Base-by-base conservation (phyloP, 2,329 filamentous ascomycete species). In the Aspergillus quadricinctus region DNA sequence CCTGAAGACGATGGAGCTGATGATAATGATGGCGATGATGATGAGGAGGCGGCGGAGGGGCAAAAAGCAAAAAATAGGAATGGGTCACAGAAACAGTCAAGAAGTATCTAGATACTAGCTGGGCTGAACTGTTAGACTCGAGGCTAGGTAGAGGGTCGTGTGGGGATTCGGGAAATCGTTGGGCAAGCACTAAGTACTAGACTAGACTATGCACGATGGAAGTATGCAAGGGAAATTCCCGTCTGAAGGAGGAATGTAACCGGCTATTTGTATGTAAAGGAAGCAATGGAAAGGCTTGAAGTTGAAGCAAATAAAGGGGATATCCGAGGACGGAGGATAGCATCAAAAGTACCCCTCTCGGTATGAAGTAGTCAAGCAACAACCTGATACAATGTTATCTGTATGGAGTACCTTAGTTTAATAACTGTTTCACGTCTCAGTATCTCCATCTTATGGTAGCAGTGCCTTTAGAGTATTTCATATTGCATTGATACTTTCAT, bases 1-100 rank as follows among this genome's bases (percentile, higher is more conserved):
- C 49, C 50, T 45, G 23, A 56, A 41, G 54, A 59, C 40, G 43
- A 52, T 49, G 50, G 52, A 51, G 41, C 29, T 48, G 57, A 48
- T 43, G 52, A 50, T 49, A 57, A 57, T 48, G 21, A 49, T 4
- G 31, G 25, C 46, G 45, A 52, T 50, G 57, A 49, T 52, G 53
- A 48, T 48, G 59, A 55, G 48, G 28, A 41, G 43, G 43, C 49
- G 23, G 37, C 35, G 41, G 31, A 46, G 31, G 52, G 29, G 29
- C 17, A 48, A 35, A 54, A 50, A 43, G 41, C 41, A 40, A 53
- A 28, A 5, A 31, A 48, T 40, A 29, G 41, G 28, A 55, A 49
- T 41, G 37, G 48, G 41, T 37, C 40, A 27, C 5, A 25, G 14
- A 25, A 46, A 23, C 14, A 5, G 21, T 3, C 19, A 46, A 46